A percentile compares a stretch with the other conserved stretches of the same genome.
Evolutionary conservation across 176 grass and related monocot species (phyloP).

Genomic region (Cenchrus americanus): DNA sequence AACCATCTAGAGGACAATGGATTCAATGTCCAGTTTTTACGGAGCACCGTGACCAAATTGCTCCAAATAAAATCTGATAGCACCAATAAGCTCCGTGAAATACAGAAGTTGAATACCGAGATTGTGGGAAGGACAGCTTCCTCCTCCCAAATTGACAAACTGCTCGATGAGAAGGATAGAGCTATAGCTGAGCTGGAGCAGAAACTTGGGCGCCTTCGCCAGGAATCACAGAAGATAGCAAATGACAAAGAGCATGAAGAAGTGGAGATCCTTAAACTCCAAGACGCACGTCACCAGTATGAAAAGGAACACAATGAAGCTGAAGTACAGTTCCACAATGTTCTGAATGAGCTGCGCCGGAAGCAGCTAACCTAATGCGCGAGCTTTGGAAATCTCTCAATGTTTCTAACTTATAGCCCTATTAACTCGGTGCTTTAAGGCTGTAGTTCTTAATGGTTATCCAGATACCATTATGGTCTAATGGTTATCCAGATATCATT

Average conservation of each 20-base stretch:
- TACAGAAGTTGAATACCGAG: constrained; percentile 30
- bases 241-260: constrained; percentile 27
- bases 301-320: neutral
- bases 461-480: neutral
- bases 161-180: constrained; percentile 41
- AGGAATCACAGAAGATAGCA: constrained; percentile 33
- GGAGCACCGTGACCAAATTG: constrained; percentile 27
- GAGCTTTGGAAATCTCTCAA: neutral
- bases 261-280: constrained; percentile 31
- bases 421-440: neutral
- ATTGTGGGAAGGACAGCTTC: constrained; percentile 15
- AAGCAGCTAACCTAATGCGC: neutral
- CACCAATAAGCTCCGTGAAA: neutral
- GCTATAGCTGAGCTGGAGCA: constrained; percentile 49
- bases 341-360: constrained; percentile 27
- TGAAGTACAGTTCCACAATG: constrained; percentile 13
- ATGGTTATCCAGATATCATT: neutral
- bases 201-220: constrained; percentile 42
- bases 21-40: constrained; percentile 54
- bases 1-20: constrained; percentile 52
- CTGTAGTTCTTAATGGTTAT: neutral
- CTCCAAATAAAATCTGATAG: constrained; percentile 39
- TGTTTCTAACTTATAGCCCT: neutral
- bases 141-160: neutral
- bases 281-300: neutral